Percentiles rank a stretch among this genome's conserved stretches.
phyloP scores from a whole-genome alignment of 306 rosid genomes.

The Oemleria cerasiformis region DNA sequence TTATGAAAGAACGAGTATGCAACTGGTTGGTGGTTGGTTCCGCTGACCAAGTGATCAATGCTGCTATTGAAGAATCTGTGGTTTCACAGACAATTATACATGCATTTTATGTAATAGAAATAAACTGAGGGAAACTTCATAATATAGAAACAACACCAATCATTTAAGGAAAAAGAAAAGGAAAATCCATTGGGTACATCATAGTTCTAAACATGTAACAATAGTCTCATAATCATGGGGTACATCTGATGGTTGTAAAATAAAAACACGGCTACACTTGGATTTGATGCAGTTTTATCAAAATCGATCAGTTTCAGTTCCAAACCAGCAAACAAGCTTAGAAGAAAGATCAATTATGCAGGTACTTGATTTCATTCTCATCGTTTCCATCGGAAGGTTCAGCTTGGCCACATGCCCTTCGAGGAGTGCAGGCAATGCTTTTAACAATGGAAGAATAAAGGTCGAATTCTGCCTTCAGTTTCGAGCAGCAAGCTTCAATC shows the following conservation, averaged over 20 bases:
- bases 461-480: constrained; percentile 82
- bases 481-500: constrained; percentile 80
- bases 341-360: constrained; percentile 40
- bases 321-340: not conserved
- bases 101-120: too few species aligned
- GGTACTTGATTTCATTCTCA: constrained; percentile 44
- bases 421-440: constrained; percentile 52
- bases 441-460: constrained; percentile 66
- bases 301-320: not conserved
- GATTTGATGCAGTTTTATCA: not conserved
- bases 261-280: not conserved
- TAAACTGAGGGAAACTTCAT: not conserved
- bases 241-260: not conserved
- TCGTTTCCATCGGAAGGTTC: constrained; percentile 39
- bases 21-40: too few species aligned
- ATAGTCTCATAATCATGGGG: not conserved
- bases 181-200: not conserved
- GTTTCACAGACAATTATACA: too few species aligned
- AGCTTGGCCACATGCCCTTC: constrained; percentile 30
- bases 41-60: too few species aligned
- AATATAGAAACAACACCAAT: not conserved
- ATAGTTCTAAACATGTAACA: not conserved
- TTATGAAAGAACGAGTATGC: too few species aligned
- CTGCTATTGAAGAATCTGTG: too few species aligned
- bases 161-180: too few species aligned